Conservation (phyloP, 352 stramenopile genomes). For the Elongisporangium anandrum region DNA sequence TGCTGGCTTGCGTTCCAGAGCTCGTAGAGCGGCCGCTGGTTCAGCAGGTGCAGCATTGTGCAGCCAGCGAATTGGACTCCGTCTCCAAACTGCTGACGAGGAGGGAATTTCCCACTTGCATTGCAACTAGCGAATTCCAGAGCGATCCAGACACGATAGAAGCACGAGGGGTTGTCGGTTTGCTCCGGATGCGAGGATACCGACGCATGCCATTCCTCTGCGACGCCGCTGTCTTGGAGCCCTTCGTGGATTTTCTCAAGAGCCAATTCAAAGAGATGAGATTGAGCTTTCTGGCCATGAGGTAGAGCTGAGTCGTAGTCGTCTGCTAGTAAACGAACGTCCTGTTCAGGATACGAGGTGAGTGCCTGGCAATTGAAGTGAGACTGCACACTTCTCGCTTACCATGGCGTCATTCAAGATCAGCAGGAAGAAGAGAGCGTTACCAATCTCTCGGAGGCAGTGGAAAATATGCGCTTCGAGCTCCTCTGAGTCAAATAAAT, state of each 20-base stretch:
- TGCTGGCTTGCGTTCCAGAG: conserved; percentile 60
- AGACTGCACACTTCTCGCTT: not conserved
- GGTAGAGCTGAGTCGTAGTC: not conserved
- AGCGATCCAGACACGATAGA: conserved; percentile 61
- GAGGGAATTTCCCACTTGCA: conserved; percentile 10
- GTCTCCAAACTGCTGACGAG: conserved; percentile 46
- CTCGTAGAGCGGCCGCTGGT: conserved; percentile 46
- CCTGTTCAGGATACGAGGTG: not conserved
- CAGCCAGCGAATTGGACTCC: conserved; percentile 58
- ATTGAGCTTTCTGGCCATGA: not conserved
- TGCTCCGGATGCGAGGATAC: conserved; percentile 33
- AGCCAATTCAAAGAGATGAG: conserved; percentile 6
- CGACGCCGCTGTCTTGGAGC: conserved; percentile 27
- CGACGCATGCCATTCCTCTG: conserved; percentile 28
- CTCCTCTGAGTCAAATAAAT: conserved; percentile 73
- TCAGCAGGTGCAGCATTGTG: conserved; percentile 48
- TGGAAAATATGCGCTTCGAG: conserved; percentile 84
- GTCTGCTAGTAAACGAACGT: not conserved
- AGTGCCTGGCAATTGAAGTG: not conserved
- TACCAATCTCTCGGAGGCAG: conserved; percentile 73
- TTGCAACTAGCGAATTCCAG: conserved; percentile 61
- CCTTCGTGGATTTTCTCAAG: conserved; percentile 24
- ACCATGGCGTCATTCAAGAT: conserved; percentile 34
- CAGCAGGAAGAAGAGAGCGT: conserved; percentile 62
- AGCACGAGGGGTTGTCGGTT: conserved; percentile 36